Evolutionary conservation across 176 grass and related monocot genomes (phyloP), one percentile per base, ranked within the genome.

Genomic region (Carex parvula): DNA sequence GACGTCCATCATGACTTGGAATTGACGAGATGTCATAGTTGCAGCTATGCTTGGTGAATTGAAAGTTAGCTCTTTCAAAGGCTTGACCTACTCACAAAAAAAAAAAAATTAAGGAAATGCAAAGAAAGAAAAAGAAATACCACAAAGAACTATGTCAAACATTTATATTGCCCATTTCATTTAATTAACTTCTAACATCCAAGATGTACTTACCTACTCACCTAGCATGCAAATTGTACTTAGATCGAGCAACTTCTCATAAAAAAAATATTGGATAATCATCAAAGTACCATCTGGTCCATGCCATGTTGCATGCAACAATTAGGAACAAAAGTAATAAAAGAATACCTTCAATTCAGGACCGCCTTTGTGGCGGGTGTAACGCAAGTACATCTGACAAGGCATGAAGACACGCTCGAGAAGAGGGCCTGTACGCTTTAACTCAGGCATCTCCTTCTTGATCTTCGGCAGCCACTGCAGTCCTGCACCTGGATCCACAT

Each of bases 391-490:
- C 95, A 98, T 98, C 90, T 94, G 90, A 82, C 95, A 98, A 80
- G 95, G 95, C 89, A 91, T 94, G 87, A 98, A 98, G 83, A 98
- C 95, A 84, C 92, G 92, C 85, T 94, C 95, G 81, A 98, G 91
- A 87, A 98, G 90, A 76, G 95, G 90, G 81, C 95, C 92, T 29
- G 92, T 98, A 85, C 95, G 82, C 81, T 98, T 98, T 84, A 97
- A 85, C 86, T 91, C 89, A 71, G 95, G 89, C 80, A 92, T 90
- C 82, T 48, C 89, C 39, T 90, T 94, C 64, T 91, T 88, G 84
- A 98, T 98, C 89, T 94, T 98, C 41, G 92, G 95, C 55, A 98
- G 85, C 95, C 95, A 98, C 35, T 98, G 95, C 88, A 98, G 90
- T 74, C 95, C 92, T 88, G 95, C 95, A 90, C 95, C 95, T 75